These are phyloP conservation scores for Fusarium equiseti DNA, from an alignment of 2,329 filamentous ascomycete genomes.

Conservation along the genomic window DNA sequence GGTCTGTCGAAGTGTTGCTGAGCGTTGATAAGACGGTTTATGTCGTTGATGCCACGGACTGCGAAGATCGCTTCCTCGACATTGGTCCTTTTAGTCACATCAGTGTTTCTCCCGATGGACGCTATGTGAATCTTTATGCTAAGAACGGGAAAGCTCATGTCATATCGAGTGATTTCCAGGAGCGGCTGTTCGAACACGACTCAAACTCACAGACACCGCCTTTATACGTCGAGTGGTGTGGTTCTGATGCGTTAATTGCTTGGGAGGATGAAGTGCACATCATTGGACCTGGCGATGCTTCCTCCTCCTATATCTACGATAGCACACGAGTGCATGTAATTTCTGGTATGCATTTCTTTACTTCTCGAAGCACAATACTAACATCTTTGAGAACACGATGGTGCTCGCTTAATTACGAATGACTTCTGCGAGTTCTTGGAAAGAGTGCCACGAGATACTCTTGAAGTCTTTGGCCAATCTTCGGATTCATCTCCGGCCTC, in stretches of 20 bases:
- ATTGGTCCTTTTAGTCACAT: slow-evolving; percentile 94
- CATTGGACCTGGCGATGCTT: slow-evolving; percentile 84
- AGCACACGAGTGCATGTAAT: slow-evolving; percentile 88
- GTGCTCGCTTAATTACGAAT: slow-evolving; percentile 90
- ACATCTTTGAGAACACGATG: slow-evolving; percentile 72
- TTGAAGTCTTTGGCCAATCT: slow-evolving; percentile 89
- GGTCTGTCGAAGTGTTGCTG: slow-evolving; percentile 91
- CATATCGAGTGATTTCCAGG: slow-evolving; percentile 95
- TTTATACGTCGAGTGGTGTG: slow-evolving; percentile 94
- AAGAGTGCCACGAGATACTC: slow-evolving; percentile 86
- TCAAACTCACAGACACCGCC: slow-evolving; percentile 87
- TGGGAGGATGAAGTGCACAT: slow-evolving; percentile 99
- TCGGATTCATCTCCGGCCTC: slow-evolving; percentile 91
- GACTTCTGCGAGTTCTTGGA: slow-evolving; percentile 98
- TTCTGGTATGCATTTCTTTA: slow-evolving; percentile 66
- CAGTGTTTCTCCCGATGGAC: slow-evolving; percentile 89
- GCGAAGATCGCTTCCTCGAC: slow-evolving; percentile 90
- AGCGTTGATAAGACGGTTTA: slow-evolving; percentile 88
- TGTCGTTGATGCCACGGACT: slow-evolving; percentile 87
- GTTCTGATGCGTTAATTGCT: slow-evolving; percentile 91
- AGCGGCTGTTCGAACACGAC: slow-evolving; percentile 90
- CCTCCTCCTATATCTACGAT: slow-evolving; percentile 87
- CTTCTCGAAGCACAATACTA: slow-evolving; percentile 4
- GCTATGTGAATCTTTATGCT: slow-evolving; percentile 89
- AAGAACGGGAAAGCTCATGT: slow-evolving; percentile 88